These are phyloP conservation scores for Ogataea polymorpha DNA, from an alignment of 805 yeast genomes.

Conservation along the genomic window DNA sequence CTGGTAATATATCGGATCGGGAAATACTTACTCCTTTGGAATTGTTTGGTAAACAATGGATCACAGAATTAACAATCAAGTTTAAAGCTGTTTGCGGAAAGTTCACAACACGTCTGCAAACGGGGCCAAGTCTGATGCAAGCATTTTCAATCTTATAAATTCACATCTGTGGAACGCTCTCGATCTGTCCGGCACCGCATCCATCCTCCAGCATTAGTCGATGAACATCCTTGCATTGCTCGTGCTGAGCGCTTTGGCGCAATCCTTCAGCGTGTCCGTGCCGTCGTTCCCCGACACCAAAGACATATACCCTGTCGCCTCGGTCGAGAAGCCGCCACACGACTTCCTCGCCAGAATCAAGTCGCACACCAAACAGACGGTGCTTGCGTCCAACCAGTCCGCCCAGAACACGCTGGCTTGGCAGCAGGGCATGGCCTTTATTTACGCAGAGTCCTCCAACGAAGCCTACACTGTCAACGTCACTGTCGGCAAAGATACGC, in stretches of 20 bases:
- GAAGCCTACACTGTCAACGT: conserved; percentile 40
- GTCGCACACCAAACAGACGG: conserved; percentile 7
- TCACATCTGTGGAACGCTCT: too few species aligned
- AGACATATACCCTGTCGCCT: conserved; percentile 22
- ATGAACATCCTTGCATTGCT: not conserved
- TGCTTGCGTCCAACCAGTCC: conserved; percentile 3
- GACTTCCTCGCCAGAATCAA: not conserved
- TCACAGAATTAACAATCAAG: not conserved
- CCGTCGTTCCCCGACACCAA: conserved; percentile 6
- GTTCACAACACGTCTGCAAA: conserved; percentile 7
- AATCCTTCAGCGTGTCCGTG: conserved; percentile 3
- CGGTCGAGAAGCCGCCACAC: conserved; percentile 10
- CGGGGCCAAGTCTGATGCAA: conserved; percentile 1
- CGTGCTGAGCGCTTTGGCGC: conserved; percentile 2
- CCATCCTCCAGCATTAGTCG: too few species aligned
- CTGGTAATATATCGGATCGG: not conserved
- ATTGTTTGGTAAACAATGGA: conserved; percentile 3
- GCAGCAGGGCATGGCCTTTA: conserved; percentile 25
- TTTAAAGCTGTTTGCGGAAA: conserved; percentile 4
- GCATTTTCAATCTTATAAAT: conserved; percentile 1
- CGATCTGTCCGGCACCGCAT: too few species aligned
- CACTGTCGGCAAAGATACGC: conserved; percentile 39
- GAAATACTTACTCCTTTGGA: conserved; percentile 2
- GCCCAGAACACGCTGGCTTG: conserved; percentile 5
- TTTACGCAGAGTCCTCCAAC: conserved; percentile 25